phyloP scores from a whole-genome alignment of 306 rosid genomes.

The Castanopsis chinensis region DNA sequence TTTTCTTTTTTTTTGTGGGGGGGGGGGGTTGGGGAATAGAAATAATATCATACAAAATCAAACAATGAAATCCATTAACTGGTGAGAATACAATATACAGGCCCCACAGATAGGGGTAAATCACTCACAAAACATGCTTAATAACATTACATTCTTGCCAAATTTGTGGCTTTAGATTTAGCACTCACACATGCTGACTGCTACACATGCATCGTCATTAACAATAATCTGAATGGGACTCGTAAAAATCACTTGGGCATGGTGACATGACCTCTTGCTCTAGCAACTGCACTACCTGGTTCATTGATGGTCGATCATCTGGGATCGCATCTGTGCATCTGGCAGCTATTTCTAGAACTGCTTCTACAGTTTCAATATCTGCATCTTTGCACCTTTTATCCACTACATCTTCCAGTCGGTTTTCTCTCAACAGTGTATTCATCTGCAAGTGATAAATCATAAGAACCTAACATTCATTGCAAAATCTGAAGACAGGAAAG shows the following conservation, averaged over 20 bases:
- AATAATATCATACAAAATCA: too few species aligned
- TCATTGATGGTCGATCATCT: conserved; percentile 84
- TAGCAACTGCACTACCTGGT: conserved; percentile 72
- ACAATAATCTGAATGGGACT: conserved; percentile 77
- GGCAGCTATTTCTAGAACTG: conserved; percentile 72
- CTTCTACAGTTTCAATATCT: conserved; percentile 71
- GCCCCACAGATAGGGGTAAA: too few species aligned
- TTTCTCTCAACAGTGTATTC: conserved; percentile 69
- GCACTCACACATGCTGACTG: background rate
- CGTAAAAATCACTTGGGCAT: conserved; percentile 73
- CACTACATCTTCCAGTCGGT: conserved; percentile 67
- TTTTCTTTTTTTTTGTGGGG: too few species aligned
- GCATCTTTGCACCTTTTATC: conserved; percentile 69
- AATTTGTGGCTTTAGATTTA: background rate
- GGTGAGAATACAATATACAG: too few species aligned
- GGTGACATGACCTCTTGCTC: conserved; percentile 92
- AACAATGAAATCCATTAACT: too few species aligned
- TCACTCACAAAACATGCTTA: too few species aligned
- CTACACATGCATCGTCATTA: conserved; percentile 22
- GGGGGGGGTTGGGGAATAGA: fast-evolving
- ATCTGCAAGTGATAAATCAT: conserved; percentile 38
- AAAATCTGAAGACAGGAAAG: background rate
- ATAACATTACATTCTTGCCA: background rate
- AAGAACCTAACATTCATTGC: background rate
- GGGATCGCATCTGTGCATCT: conserved; percentile 87